Evolutionary conservation across 768 basidiomycete genomes (phyloP), one percentile per base, ranked within the genome.

Genomic region (Melanogaster broomeanus): DNA sequence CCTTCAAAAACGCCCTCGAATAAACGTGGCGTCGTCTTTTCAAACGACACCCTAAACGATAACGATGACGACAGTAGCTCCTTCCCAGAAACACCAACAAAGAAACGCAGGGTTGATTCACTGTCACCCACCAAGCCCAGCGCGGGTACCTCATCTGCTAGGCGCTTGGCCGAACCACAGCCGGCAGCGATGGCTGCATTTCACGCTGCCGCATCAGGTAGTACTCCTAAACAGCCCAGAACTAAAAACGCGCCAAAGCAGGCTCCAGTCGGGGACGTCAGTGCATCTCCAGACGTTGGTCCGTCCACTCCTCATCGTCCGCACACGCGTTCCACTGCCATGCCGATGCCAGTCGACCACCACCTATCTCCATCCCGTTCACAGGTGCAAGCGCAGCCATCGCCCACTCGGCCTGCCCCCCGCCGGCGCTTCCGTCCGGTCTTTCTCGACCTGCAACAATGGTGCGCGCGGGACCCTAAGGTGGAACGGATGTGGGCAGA

Each of bases 381-480:
- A 4, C 56, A 61, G 61, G 42, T 24, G 10, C 45, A 61, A 61
- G 42, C 27, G 10, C 45, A 59, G 19, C 3, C n/a, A 0, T 48
- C 51, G 2, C 62, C 55, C 25, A 41, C 46, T 8, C 60, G 53
- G 9, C 59, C 30, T 6, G 30, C 19, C 18, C 48, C 60, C n/a
- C 65, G 64, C 27, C 70, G 73, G 6, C 75, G 78, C 8, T 81
- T 79, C 57, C 70, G 76, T 10, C 74, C 79, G 8, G 70, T 80
- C 13, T 81, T 80, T 62, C 65, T 73, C 3, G 79, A 79, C 54
- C 73, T 75, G n/a, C 60, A 70, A 44, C 77, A 81, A 41, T 82
- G 80, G 80, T 67, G 62, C 22, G 63, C 64, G 25, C 59, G 62
- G 28, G 80, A 81, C 57, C 76, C 70, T 30, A 70, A 64, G 45